These are phyloP conservation scores for Auricularia sp. DNA, from an alignment of 768 basidiomycete species.

Conservation along the genomic window DNA sequence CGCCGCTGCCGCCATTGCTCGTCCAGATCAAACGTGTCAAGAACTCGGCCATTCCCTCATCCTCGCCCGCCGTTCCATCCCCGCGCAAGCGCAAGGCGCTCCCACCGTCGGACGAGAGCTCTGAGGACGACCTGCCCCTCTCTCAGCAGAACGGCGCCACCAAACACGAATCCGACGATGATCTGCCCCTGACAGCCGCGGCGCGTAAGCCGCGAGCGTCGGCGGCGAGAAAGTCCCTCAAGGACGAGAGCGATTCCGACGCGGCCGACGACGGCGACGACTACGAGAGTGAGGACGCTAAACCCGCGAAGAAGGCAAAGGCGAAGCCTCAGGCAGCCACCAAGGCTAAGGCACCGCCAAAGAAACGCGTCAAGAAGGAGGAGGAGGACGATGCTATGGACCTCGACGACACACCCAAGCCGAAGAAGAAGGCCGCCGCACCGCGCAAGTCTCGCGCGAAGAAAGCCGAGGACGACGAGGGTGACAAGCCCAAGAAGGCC, in stretches of 20 bases:
- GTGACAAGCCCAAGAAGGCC: constrained; percentile 8
- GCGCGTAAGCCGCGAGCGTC: constrained; percentile 42
- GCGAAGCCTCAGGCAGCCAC: constrained; percentile 25
- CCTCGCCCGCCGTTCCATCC: background rate
- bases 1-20: background rate
- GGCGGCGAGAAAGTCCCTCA: constrained; percentile 22
- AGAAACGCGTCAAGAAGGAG: constrained; percentile 45
- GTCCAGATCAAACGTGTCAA: background rate
- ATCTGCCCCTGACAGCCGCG: constrained; percentile 45
- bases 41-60: background rate
- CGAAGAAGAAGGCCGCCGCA: constrained; percentile 12
- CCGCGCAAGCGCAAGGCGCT: background rate
- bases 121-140: background rate
- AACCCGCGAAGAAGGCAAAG: constrained; percentile 22
- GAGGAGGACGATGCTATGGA: constrained; percentile 14
- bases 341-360: constrained; percentile 42
- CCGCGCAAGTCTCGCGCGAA: constrained; percentile 24
- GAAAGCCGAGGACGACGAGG: constrained; percentile 33
- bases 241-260: constrained; percentile 25
- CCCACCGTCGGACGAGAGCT: background rate
- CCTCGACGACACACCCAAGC: constrained; percentile 21
- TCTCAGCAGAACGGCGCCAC: constrained; percentile 24
- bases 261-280: constrained; percentile 30
- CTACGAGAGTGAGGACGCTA: constrained; percentile 31
- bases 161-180: constrained; percentile 40